Evolutionary conservation across 2,329 filamentous ascomycete genomes (phyloP), one percentile per base, ranked within the genome.

Genomic region (Fusarium setosum): DNA sequence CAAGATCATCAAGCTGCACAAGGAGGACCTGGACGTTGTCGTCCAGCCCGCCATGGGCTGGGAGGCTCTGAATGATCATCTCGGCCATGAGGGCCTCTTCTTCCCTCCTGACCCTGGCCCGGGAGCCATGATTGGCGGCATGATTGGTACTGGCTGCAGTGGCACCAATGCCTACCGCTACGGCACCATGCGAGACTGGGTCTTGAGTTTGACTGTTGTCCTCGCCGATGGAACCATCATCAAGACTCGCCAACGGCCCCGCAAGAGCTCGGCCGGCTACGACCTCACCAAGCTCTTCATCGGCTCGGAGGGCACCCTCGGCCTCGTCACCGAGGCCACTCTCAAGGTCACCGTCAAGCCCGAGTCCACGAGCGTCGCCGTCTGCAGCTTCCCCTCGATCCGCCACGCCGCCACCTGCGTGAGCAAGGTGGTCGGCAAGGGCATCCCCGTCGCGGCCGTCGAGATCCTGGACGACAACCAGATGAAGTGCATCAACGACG

Each of bases 161-260:
- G 94, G 94, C 59, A 97, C 94, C 13, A 97, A 97, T 76, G 90
- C 94, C 15, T 97, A 96, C 81, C 86, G 94, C 58, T 97, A 97
- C 76, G 94, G 94, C 63, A 97, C 94, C 3, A 97, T 97, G 93
- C 90, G 92, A 64, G 94, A 97, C 75, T 97, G 94, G 94, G 94
- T 97, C 12, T 81, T 97, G 20, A 91, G 88, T 53, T 80, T 97
- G 68, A 97, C 94, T 0, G 92, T 97, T 5, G 94, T 97, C 11
- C 84, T 97, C 71, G 94, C 94, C 17, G 94, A 97, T 77, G 94
- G 94, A 48, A 97, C 94, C 2, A 80, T 97, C 50, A 90, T 97
- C 80, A 95, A 94, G 83, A 97, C 94, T 11, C 86, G 92, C 64
- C 93, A 96, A 78, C 87, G 94, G 47, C 93, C 94, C 11, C 87